Percentiles rank a stretch among this genome's conserved stretches.
phyloP scores from a whole-genome alignment of 805 yeast genomes.

The Ogataea nakhonphanomensis region DNA sequence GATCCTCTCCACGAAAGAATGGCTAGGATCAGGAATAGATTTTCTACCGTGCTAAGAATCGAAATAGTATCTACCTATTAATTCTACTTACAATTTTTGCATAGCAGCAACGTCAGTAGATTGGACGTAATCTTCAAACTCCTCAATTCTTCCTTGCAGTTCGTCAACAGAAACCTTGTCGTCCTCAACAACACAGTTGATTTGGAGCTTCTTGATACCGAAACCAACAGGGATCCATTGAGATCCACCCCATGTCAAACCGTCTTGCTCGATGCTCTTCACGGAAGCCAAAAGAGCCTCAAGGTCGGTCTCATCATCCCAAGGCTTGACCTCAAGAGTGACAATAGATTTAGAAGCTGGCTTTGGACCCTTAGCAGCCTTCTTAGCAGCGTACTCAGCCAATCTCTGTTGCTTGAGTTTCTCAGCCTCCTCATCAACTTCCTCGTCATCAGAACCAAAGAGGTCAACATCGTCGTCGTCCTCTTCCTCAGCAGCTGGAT shows the following conservation, averaged over 20 bases:
- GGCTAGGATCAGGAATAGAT: slow-evolving; percentile 51
- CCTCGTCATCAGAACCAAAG: slow-evolving; percentile 93
- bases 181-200: slow-evolving; percentile 97
- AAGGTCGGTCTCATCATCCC: slow-evolving; percentile 99
- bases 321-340: slow-evolving; percentile 97
- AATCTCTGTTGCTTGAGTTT: slow-evolving; percentile 95
- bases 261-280: slow-evolving; percentile 82
- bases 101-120: slow-evolving; percentile 98
- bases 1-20: slow-evolving; percentile 39
- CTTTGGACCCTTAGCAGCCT: slow-evolving; percentile 90
- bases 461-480: slow-evolving; percentile 91
- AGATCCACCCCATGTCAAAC: slow-evolving; percentile 98
- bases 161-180: slow-evolving; percentile 91
- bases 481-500: slow-evolving; percentile 56
- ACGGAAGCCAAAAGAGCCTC: slow-evolving; percentile 85
- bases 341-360: slow-evolving; percentile 98
- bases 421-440: slow-evolving; percentile 96
- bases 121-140: slow-evolving; percentile 99
- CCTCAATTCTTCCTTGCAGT: slow-evolving; percentile 73
- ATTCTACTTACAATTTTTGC: slow-evolving; percentile 77
- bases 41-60: slow-evolving; percentile 37
- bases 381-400: slow-evolving; percentile 96
- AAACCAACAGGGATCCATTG: slow-evolving; percentile 96
- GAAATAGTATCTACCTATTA: slow-evolving; percentile 1
- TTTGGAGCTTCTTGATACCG: slow-evolving; percentile 99